Base-by-base conservation (phyloP, 441 rosid species). In the Populus hybrid region DNA sequence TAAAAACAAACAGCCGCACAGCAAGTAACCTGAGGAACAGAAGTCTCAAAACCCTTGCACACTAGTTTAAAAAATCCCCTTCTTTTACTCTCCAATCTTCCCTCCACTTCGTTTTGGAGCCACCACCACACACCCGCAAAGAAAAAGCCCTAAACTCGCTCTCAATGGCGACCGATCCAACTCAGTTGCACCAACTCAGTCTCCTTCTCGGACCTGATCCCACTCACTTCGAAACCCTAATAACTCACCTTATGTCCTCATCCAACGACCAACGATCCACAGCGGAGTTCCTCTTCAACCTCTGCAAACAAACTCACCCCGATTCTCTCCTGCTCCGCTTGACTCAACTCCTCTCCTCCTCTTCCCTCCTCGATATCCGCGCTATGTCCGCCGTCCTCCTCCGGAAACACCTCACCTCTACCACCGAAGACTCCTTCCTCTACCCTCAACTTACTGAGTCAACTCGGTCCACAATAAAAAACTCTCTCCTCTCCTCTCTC, bases 381-480 rank as follows among this genome's bases (percentile, higher is more conserved):
- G 95, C 98, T 76, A 90, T 93, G 97, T 82, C 98, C 12, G 93
- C 97, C 72, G 87, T 95, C 38, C 98, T 95, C 69, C 97, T 95
- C 77, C 94, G 98, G 9, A 93, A 93, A 87, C 84, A 90, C 26
- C 89, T 95, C 71, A 92, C 98, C 10, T 59, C 30, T 24, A 35
- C 79, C 35, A 28, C 24, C 79, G 95, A 90, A 50, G 98, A 92
- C 67, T 86, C 93, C 7, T 93, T 89, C 79, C 83, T 95, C 68
- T 93, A 93, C 90, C 98, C 97, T 4, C 83, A 90, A n/a, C 90
- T 95, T 78, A 78, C 89, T 28, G 84, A 81, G 8, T 23, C 88
- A 59, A 90, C 95, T 32, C 99, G 91, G 66, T 87, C 97, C 5
- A 80, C 92, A 5, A 84, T 95, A 75, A 93, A 95, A 79, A 87